phyloP scores from a whole-genome alignment of 2,329 filamentous ascomycete species.

The Verticillium nonalfalfae region DNA sequence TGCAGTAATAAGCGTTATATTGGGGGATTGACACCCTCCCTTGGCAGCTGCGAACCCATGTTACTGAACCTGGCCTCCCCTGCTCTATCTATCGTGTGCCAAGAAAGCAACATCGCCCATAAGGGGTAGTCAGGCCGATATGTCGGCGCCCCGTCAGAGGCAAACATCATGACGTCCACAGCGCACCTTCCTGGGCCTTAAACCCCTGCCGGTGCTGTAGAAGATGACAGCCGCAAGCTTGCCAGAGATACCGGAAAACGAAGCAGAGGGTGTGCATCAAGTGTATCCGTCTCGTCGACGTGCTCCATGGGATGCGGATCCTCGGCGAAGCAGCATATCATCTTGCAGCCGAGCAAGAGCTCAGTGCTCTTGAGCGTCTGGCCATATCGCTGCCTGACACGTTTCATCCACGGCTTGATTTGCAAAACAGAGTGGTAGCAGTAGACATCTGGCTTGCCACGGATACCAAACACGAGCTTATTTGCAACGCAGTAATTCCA shows the following conservation, averaged over 20 bases:
- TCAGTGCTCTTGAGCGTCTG: conserved; percentile 27
- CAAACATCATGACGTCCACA: too few species aligned
- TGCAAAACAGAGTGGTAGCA: conserved; percentile 38
- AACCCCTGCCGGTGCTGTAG: too few species aligned
- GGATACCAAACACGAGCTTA: conserved; percentile 17
- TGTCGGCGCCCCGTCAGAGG: too few species aligned
- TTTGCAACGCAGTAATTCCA: not conserved
- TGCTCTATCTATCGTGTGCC: too few species aligned
- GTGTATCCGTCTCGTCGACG: conserved; percentile 19
- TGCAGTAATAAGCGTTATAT: too few species aligned
- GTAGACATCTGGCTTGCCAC: conserved; percentile 26
- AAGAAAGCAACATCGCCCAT: too few species aligned
- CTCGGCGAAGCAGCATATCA: conserved; percentile 35
- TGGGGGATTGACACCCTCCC: too few species aligned
- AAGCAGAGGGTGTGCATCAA: not conserved
- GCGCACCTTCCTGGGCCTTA: too few species aligned
- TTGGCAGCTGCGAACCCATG: too few species aligned
- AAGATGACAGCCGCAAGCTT: not conserved
- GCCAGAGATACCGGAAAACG: not conserved
- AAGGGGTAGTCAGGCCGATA: too few species aligned
- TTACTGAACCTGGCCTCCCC: too few species aligned
- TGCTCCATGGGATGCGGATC: conserved; percentile 35
- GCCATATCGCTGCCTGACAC: conserved; percentile 34
- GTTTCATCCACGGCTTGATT: conserved; percentile 36
- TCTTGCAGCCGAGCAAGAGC: conserved; percentile 27